phyloP scores from a whole-genome alignment of 345 rosid species.

The Lumnitzera racemosa region DNA sequence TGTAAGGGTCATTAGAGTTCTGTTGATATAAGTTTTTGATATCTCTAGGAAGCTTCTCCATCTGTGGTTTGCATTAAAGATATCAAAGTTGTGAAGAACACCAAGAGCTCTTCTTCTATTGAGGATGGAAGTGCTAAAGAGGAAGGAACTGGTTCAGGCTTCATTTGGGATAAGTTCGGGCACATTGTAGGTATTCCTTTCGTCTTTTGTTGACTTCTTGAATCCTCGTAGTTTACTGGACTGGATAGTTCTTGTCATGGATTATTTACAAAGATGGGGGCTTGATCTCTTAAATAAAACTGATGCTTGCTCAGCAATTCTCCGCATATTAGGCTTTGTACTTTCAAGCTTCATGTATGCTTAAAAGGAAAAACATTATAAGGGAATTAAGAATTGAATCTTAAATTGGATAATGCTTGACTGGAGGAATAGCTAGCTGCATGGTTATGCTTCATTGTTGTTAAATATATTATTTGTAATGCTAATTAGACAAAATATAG shows the following conservation, averaged over 20 bases:
- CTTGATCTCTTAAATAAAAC: too few relatives aligned
- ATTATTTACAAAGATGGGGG: background rate
- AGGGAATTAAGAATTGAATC: too few relatives aligned
- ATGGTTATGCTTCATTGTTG: too few relatives aligned
- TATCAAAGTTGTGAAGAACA: constrained; percentile 44
- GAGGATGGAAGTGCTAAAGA: constrained; percentile 53
- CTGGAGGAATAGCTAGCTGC: too few relatives aligned
- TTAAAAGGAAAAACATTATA: too few relatives aligned
- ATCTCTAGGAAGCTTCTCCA: constrained; percentile 50
- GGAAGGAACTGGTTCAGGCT: constrained; percentile 90
- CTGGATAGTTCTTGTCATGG: background rate
- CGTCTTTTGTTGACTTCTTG: background rate
- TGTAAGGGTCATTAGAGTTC: too few relatives aligned
- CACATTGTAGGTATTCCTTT: constrained; percentile 60
- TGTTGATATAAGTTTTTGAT: background rate
- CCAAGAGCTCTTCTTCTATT: constrained; percentile 17
- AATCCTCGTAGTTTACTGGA: background rate
- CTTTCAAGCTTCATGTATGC: too few relatives aligned
- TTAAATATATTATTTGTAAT: too few relatives aligned
- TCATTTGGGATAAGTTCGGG: constrained; percentile 91
- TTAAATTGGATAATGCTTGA: too few relatives aligned
- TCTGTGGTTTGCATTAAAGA: constrained; percentile 76
- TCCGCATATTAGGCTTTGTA: too few relatives aligned
- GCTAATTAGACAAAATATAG: too few relatives aligned
- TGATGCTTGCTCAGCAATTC: too few relatives aligned